phyloP scores from a whole-genome alignment of 306 rosid species.

The Dryas octopetala region DNA sequence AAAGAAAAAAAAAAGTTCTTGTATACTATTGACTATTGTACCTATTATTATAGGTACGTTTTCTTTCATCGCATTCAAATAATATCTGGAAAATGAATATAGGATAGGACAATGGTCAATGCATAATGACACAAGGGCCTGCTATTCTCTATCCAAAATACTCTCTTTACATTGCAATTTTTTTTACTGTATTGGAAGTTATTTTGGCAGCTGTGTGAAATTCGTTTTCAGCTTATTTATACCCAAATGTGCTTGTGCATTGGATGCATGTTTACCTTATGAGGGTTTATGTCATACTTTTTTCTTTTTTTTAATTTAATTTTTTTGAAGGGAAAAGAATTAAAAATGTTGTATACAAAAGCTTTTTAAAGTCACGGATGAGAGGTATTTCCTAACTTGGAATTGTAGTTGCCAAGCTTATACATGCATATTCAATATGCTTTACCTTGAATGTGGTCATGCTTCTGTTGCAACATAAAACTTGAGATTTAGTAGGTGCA shows the following conservation, averaged over 20 bases:
- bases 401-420: background rate
- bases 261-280: background rate
- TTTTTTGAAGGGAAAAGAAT: background rate
- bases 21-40: background rate
- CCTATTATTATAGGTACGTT: background rate
- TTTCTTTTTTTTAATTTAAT: too few relatives aligned
- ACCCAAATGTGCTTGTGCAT: background rate
- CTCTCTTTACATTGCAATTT: background rate
- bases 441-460: background rate
- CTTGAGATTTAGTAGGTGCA: background rate
- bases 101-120: constrained; percentile 9
- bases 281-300: background rate
- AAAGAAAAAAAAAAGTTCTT: background rate
- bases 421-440: background rate
- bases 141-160: too few relatives aligned
- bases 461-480: background rate
- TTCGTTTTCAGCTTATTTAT: background rate
- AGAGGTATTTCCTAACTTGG: background rate
- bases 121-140: background rate
- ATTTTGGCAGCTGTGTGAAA: background rate
- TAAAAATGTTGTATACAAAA: background rate
- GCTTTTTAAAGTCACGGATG: background rate
- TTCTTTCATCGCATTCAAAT: constrained; percentile 9
- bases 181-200: background rate
- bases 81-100: background rate